Conservation (phyloP, 176 grass and related monocot species). For the Rhipidocladum racemiflorum region DNA sequence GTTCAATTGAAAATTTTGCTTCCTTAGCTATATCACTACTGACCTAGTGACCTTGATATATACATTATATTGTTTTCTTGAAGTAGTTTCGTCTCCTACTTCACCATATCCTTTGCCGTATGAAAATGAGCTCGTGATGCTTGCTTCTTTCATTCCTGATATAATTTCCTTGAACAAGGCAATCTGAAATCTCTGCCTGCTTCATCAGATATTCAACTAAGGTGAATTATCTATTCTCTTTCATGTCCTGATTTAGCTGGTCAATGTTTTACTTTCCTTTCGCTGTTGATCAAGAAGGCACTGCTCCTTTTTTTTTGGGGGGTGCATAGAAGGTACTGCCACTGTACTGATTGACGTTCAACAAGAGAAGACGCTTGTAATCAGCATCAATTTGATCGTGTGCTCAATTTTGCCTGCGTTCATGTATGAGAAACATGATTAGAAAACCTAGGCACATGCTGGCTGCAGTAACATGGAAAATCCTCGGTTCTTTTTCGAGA, state of each 20-base stretch:
- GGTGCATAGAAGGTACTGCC: not conserved
- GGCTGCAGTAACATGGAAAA: not conserved
- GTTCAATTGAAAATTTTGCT: slow-evolving; percentile 24
- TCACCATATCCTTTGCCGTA: not conserved
- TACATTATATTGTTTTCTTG: not conserved
- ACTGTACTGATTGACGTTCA: not conserved
- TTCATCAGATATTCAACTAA: not conserved
- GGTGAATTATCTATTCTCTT: not conserved
- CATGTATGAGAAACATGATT: not conserved
- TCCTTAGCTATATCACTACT: not conserved
- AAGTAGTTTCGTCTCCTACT: not conserved
- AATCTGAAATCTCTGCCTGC: not conserved
- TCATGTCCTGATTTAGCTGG: not conserved
- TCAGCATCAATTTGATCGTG: not conserved
- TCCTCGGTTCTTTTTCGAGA: not conserved
- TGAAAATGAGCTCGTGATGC: not conserved
- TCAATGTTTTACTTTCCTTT: not conserved
- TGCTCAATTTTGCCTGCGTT: not conserved
- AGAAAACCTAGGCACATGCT: not conserved
- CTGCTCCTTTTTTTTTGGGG: not conserved
- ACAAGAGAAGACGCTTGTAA: not conserved
- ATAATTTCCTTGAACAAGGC: not conserved
- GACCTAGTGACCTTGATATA: not conserved
- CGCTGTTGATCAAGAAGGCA: not conserved
- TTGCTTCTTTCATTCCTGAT: not conserved